Base-by-base conservation (phyloP, 169 alveolate species). In the Cryptosporidium bovis region DNA sequence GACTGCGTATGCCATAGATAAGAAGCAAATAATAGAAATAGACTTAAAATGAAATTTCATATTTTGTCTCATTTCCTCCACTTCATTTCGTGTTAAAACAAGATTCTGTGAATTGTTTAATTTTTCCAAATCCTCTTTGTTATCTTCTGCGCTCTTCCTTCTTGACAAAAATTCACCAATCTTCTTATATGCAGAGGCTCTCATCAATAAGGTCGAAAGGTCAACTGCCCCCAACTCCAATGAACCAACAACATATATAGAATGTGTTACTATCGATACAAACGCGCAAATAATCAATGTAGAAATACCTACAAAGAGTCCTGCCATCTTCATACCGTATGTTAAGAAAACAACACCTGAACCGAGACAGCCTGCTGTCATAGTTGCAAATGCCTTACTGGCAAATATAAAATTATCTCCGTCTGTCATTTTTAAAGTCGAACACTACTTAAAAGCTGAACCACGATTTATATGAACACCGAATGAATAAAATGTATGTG, bases 321-420 rank as follows among this genome's bases (percentile, higher is more conserved):
- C 87, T 27, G 87, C 87, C 87, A 77, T 77, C 77, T 77, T 77
- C 87, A 77, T 77, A 20, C 87, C 87, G 56, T 77, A 77, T n/a
- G 87, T 77, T 53, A 77, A 66, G 36, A 77, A 77, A 27, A 77
- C 87, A 1, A 77, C 71, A n/a, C 87, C 87, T 1, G 87, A 77
- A 10, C 87, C 87, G 0, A 77, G 40, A 15, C 87, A 77, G 12
- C 87, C 87, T 7, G 87, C 87, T 0, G 87, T 77, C 87, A 77
- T 77, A n/a, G 87, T 77, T 20, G 87, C 87, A 62, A 77, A 77
- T 2, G 87, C 87, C 71, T 48, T 56, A 44, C 87, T 77, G 8
- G 87, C 40, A 36, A 40, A 46, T 55, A 29, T 58, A 56, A 77
- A 77, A 62, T 77, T 77, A 60, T 77, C 87, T n/a, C 64, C 27